These are phyloP conservation scores for Globisporangium rhizosaccharum DNA, from an alignment of 352 stramenopile genomes.

Conservation along the genomic window DNA sequence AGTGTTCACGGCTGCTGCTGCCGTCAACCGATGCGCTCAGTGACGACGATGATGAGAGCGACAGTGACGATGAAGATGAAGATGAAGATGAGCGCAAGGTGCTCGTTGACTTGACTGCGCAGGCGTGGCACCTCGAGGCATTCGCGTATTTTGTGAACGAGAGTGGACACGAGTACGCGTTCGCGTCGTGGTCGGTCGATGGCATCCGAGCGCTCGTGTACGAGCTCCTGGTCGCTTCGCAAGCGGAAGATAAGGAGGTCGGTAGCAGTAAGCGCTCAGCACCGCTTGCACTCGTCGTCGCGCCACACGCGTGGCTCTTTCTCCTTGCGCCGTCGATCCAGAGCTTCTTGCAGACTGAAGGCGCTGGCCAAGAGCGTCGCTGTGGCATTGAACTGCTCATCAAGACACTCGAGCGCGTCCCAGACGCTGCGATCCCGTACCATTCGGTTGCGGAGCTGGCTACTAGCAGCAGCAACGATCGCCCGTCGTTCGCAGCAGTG, in stretches of 20 bases:
- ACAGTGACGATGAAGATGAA: conserved; percentile 22
- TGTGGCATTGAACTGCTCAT: background rate
- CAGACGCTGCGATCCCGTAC: background rate
- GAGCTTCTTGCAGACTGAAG: conserved; percentile 30
- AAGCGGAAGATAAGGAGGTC: background rate
- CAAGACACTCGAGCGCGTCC: background rate
- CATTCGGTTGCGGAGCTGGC: background rate
- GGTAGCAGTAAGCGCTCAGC: too few species aligned
- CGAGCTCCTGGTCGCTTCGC: conserved; percentile 17
- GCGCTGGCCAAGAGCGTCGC: conserved; percentile 5
- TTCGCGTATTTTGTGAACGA: conserved; percentile 53
- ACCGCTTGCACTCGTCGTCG: conserved; percentile 19
- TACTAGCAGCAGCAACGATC: background rate
- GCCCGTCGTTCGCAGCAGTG: background rate
- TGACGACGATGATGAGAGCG: conserved; percentile 12
- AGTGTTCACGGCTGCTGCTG: conserved; percentile 32
- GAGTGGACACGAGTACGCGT: conserved; percentile 44
- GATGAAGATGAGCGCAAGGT: conserved; percentile 22
- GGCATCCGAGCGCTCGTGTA: conserved; percentile 39
- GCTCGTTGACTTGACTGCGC: conserved; percentile 25
- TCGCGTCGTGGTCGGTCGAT: conserved; percentile 49
- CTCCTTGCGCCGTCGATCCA: conserved; percentile 31
- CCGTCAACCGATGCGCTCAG: conserved; percentile 19
- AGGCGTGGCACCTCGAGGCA: conserved; percentile 22
- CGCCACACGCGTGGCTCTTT: conserved; percentile 44